Evolutionary conservation across 495 filamentous ascomycete genomes (phyloP).

Genomic region (Pseudotulostoma volvatum): DNA sequence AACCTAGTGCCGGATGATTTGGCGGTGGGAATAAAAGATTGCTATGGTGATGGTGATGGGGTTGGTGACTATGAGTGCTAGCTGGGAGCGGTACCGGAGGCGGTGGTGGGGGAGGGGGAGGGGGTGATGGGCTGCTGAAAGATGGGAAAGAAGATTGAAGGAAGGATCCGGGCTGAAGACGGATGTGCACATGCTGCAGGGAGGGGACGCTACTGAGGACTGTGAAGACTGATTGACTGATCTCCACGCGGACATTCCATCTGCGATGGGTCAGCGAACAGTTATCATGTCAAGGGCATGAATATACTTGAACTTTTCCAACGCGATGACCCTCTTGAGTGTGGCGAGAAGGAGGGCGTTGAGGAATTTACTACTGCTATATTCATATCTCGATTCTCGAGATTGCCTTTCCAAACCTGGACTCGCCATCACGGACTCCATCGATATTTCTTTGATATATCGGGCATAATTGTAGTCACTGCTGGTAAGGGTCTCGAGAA

Average conservation of each 20-base stretch:
- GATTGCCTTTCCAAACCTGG: conserved; percentile 29
- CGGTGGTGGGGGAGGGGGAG: conserved; percentile 2
- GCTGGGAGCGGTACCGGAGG: conserved; percentile 2
- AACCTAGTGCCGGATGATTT: neutral
- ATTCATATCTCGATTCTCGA: conserved; percentile 27
- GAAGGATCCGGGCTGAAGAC: conserved; percentile 30
- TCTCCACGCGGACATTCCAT: conserved; percentile 47
- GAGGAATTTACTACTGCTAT: conserved; percentile 42
- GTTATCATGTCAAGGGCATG: neutral
- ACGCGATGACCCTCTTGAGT: conserved; percentile 31
- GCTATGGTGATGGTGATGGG: neutral
- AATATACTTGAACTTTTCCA: conserved; percentile 40
- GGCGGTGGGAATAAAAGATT: neutral
- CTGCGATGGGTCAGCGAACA: conserved; percentile 14
- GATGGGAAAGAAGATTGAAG: conserved; percentile 9
- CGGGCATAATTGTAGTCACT: conserved; percentile 45
- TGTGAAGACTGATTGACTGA: conserved; percentile 40
- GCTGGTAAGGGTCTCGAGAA: conserved; percentile 40
- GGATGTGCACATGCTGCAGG: conserved; percentile 15
- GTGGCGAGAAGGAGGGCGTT: conserved; percentile 42
- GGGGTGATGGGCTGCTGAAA: conserved; percentile 4
- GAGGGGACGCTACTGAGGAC: conserved; percentile 33
- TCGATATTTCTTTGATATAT: conserved; percentile 32
- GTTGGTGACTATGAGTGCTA: neutral
- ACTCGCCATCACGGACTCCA: conserved; percentile 32